These are phyloP conservation scores for Jacaranda copaia DNA, from an alignment of 257 asterid species.

Conservation along the genomic window DNA sequence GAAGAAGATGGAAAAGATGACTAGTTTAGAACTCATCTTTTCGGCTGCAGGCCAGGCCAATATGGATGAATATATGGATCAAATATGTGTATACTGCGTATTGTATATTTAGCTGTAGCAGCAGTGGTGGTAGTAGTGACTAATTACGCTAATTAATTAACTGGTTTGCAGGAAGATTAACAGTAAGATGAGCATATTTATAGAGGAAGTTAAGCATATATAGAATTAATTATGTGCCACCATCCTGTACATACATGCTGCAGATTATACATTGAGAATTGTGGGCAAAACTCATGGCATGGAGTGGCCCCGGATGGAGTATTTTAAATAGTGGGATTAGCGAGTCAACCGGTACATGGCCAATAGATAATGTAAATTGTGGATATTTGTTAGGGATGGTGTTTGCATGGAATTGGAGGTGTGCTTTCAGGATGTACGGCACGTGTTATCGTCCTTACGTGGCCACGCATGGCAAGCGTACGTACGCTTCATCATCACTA, in stretches of 20 bases:
- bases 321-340: not conserved
- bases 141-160: too few relatives aligned
- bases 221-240: not conserved
- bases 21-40: constrained; percentile 21
- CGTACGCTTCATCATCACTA: constrained; percentile 3
- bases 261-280: not conserved
- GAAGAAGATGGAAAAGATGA: constrained; percentile 26
- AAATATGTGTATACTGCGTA: too few relatives aligned
- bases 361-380: not conserved
- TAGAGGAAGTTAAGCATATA: not conserved
- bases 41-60: too few relatives aligned
- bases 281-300: not conserved
- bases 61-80: too few relatives aligned
- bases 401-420: constrained; percentile 11
- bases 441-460: constrained; percentile 20
- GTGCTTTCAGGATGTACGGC: constrained; percentile 19
- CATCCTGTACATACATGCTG: not conserved
- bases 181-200: not conserved
- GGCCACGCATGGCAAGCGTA: constrained; percentile 9
- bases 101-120: too few relatives aligned
- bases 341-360: not conserved
- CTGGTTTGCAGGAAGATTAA: not conserved
- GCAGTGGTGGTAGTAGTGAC: too few relatives aligned
- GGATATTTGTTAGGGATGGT: not conserved
- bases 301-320: not conserved